phyloP scores from a whole-genome alignment of 2,329 filamentous ascomycete genomes.

The Rutstroemia sp. region DNA sequence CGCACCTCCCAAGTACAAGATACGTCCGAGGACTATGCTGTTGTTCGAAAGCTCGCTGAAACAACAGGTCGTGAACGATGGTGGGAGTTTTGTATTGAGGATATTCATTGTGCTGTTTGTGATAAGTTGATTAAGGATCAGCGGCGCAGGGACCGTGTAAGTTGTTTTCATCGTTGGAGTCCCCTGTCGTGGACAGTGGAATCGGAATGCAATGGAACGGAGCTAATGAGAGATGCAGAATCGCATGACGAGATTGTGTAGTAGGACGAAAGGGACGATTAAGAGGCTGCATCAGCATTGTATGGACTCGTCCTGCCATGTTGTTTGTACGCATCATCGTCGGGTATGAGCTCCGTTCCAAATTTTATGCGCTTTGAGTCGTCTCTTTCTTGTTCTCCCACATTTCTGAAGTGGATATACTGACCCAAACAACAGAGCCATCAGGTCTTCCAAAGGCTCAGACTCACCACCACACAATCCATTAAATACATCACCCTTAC shows the following conservation, averaged over 20 bases:
- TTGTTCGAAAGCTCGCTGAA: neutral
- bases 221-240: neutral
- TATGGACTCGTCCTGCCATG: conserved; percentile 2
- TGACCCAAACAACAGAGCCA: neutral
- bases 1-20: neutral
- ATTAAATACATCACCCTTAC: neutral
- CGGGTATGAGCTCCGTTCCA: neutral
- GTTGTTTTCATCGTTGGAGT: neutral
- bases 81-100: conserved; percentile 7
- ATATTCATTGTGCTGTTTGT: conserved; percentile 5
- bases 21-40: neutral
- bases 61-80: neutral
- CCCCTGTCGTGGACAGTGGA: neutral
- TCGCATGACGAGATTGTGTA: neutral
- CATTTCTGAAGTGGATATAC: neutral
- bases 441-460: neutral
- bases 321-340: neutral
- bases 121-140: neutral
- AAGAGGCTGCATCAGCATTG: conserved; percentile 6
- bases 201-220: too few relatives aligned
- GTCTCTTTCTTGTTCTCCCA: neutral
- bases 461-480: neutral
- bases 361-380: neutral
- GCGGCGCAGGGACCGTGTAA: neutral
- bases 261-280: neutral